A percentile compares a stretch with the other conserved stretches of the same genome.
phyloP scores from a whole-genome alignment of 148 eudicot genomes.

The Arctostaphylos glauca region DNA sequence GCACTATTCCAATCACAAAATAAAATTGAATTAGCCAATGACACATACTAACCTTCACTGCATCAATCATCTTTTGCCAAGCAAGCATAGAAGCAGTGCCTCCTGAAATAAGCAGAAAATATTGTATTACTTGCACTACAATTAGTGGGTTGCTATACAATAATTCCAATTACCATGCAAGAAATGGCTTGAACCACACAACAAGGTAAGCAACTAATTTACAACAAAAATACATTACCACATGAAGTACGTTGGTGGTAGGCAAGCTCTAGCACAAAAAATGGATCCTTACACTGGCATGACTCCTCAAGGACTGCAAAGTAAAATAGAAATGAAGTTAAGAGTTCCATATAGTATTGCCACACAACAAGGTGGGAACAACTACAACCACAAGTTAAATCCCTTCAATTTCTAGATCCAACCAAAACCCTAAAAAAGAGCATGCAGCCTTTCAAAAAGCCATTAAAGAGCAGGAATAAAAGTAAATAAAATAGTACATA shows the following conservation, averaged over 20 bases:
- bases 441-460: background rate
- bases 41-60: constrained; percentile 35
- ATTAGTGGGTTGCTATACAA: background rate
- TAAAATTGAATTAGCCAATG: background rate
- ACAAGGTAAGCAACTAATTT: background rate
- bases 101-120: constrained; percentile 20
- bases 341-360: background rate
- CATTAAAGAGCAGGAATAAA: background rate
- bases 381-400: background rate
- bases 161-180: background rate
- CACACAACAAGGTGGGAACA: background rate
- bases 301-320: constrained; percentile 46
- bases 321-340: constrained; percentile 7
- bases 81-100: constrained; percentile 13
- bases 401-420: background rate
- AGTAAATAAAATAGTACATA: constrained; percentile 13
- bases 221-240: constrained; percentile 26
- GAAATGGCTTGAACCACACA: background rate
- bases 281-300: constrained; percentile 40
- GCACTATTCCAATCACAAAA: background rate
- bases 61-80: constrained; percentile 50
- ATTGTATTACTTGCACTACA: background rate
- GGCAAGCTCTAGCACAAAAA: constrained; percentile 35
- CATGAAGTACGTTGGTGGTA: constrained; percentile 21
- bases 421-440: background rate